Evolutionary conservation across 2,329 filamentous ascomycete species (phyloP).

Genomic region (Aspergillus sp.): DNA sequence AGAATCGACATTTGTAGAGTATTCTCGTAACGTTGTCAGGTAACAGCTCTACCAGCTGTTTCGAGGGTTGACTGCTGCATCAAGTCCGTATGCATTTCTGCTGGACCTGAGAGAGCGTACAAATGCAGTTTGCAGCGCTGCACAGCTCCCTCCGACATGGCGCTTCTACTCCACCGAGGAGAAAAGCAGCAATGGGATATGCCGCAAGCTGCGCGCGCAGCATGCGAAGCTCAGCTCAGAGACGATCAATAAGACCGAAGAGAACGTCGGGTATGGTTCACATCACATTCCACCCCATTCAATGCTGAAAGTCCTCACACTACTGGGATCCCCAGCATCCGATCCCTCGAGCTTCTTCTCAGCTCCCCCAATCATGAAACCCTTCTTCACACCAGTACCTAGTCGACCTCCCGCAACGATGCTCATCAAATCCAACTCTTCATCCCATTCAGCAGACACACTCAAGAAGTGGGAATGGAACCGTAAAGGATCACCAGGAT

Average conservation of each 20-base stretch:
- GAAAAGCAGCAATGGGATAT: not conserved
- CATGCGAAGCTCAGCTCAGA: not conserved
- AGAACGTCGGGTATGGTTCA: not conserved
- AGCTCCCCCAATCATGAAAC: constrained; percentile 79
- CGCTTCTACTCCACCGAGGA: not conserved
- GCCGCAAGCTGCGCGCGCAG: not conserved
- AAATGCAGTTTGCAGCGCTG: not conserved
- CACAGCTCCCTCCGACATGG: not conserved
- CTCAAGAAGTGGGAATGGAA: constrained; percentile 95
- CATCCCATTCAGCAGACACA: constrained; percentile 81
- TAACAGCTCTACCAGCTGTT: too few relatives aligned
- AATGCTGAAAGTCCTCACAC: constrained; percentile 74
- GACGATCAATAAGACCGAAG: not conserved
- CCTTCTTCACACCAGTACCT: constrained; percentile 95
- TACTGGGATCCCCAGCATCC: constrained; percentile 31
- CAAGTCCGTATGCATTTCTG: not conserved
- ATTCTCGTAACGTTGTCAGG: too few relatives aligned
- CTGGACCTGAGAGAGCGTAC: not conserved
- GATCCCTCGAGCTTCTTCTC: constrained; percentile 43
- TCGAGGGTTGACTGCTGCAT: too few relatives aligned
- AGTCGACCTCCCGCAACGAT: constrained; percentile 83
- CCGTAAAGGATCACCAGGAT: constrained; percentile 89
- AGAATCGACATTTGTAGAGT: too few relatives aligned
- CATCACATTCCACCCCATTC: constrained; percentile 91
- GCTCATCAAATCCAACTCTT: constrained; percentile 81